Percentiles rank a stretch among this genome's conserved stretches.
These are phyloP conservation scores for Talaromyces sp. DNA, from an alignment of 2,329 filamentous ascomycete genomes.

Conservation along the genomic window DNA sequence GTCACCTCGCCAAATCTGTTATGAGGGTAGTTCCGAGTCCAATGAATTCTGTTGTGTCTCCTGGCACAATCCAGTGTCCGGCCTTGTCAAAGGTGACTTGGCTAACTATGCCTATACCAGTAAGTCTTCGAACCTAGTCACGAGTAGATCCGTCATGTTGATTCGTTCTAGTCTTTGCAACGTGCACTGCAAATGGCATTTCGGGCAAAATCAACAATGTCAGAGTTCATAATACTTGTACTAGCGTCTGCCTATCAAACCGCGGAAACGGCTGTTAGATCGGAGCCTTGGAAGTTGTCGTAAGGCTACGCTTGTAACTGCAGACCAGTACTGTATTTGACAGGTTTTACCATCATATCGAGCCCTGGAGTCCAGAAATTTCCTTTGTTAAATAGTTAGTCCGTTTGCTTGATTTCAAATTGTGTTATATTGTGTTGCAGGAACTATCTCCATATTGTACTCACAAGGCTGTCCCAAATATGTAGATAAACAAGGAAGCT, in stretches of 20 bases:
- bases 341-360: not conserved
- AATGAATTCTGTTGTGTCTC: constrained; percentile 2
- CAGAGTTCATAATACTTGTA: not conserved
- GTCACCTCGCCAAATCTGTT: constrained; percentile 6
- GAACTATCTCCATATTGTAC: not conserved
- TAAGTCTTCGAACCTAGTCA: not conserved
- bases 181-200: not conserved
- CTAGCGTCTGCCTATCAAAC: not conserved
- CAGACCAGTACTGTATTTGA: not conserved
- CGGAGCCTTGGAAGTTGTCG: not conserved
- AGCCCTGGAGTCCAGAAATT: not conserved
- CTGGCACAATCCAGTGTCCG: constrained; percentile 5
- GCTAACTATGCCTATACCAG: not conserved
- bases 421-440: not conserved
- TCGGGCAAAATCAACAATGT: not conserved
- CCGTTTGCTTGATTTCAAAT: not conserved
- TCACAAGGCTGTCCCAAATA: not conserved
- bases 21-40: not conserved
- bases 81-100: not conserved
- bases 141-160: not conserved
- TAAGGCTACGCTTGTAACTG: not conserved
- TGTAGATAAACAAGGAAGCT: not conserved
- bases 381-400: not conserved
- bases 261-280: not conserved
- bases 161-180: not conserved